Conservation (phyloP, 2,329 filamentous ascomycete genomes). For the Malbranchea cinnamomea region DNA sequence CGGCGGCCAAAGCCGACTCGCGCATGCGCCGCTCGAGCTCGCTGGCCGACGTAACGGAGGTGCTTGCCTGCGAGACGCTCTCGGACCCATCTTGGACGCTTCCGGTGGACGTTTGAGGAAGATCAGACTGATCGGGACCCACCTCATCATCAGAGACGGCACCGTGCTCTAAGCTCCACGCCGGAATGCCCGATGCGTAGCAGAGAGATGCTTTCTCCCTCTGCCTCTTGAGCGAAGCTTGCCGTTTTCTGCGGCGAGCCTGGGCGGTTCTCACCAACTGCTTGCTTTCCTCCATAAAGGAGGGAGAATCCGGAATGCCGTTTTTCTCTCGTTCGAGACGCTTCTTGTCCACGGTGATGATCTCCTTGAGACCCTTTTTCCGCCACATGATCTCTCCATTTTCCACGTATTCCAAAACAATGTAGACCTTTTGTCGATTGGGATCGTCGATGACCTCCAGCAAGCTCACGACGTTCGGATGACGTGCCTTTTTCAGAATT, state of each 20-base stretch:
- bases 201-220: slow-evolving; percentile 42
- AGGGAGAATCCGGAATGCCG: slow-evolving; percentile 56
- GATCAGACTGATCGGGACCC: slow-evolving; percentile 18
- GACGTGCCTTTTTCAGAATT: slow-evolving; percentile 93
- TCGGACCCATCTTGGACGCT: slow-evolving; percentile 37
- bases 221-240: slow-evolving; percentile 44
- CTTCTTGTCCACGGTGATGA: slow-evolving; percentile 68
- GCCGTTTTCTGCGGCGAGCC: slow-evolving; percentile 29
- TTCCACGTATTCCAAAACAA: slow-evolving; percentile 90
- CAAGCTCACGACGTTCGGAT: slow-evolving; percentile 90
- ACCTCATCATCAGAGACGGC: slow-evolving; percentile 41
- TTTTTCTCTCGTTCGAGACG: slow-evolving; percentile 61
- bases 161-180: slow-evolving; percentile 77
- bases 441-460: slow-evolving; percentile 97
- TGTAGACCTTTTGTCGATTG: slow-evolving; percentile 92
- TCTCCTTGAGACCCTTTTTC: slow-evolving; percentile 69
- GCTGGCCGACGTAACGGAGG: slow-evolving; percentile 38
- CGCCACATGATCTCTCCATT: slow-evolving; percentile 90
- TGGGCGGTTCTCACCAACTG: slow-evolving; percentile 26
- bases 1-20: slow-evolving; percentile 31
- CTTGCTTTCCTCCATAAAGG: slow-evolving; percentile 29
- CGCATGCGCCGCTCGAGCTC: slow-evolving; percentile 16
- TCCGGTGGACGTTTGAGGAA: slow-evolving; percentile 15
- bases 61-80: slow-evolving; percentile 37
- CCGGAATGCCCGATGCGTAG: slow-evolving; percentile 40